phyloP scores from a whole-genome alignment of 2,329 filamentous ascomycete species.

The Fonsecaea pedrosoi region DNA sequence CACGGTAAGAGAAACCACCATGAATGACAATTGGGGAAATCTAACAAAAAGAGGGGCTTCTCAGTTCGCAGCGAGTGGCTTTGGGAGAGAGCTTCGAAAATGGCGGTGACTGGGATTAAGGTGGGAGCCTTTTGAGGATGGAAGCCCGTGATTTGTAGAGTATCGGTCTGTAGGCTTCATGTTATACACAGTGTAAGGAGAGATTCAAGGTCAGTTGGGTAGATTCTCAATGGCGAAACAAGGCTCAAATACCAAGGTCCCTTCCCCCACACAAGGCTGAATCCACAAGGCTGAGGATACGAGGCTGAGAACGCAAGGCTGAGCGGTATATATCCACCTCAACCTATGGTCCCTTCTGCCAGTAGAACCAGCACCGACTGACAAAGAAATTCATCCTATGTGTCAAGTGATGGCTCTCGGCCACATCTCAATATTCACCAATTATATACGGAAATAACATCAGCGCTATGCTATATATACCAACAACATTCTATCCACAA shows the following conservation, averaged over 20 bases:
- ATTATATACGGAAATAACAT: slow-evolving; percentile 5
- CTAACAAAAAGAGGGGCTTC: background rate
- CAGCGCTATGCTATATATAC: slow-evolving; percentile 6
- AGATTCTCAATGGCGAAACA: background rate
- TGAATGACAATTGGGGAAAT: background rate
- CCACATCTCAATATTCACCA: background rate
- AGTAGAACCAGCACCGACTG: background rate
- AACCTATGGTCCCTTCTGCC: too few relatives aligned
- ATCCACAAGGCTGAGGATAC: background rate
- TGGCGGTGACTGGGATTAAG: background rate
- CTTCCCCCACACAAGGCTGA: background rate
- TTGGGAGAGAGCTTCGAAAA: background rate
- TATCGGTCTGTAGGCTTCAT: too few relatives aligned
- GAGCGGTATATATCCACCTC: too few relatives aligned
- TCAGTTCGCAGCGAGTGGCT: background rate
- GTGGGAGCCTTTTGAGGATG: background rate
- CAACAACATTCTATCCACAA: slow-evolving; percentile 9
- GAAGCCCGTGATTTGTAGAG: background rate
- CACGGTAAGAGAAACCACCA: background rate
- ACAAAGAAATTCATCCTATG: background rate
- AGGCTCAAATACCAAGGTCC: background rate
- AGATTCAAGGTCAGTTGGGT: background rate
- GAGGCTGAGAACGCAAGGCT: background rate
- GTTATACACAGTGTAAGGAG: background rate
- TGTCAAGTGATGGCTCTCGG: background rate